Conservation (phyloP, 495 filamentous ascomycete species). For the Clavariopsis aquatica region DNA sequence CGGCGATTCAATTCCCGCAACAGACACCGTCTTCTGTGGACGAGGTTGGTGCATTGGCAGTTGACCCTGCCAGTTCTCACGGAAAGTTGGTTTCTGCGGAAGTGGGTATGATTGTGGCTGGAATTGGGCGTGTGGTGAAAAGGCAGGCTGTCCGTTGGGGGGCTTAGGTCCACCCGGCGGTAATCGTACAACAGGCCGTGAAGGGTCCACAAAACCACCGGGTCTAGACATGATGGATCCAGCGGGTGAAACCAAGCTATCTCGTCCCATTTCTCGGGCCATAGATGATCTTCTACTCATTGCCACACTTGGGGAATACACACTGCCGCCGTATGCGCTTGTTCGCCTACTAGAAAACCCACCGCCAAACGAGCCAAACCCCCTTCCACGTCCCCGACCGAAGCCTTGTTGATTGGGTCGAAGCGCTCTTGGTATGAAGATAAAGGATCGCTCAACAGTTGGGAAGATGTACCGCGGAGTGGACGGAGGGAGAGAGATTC, state of each 20-base stretch:
- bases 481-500: constrained; percentile 82
- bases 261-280: constrained; percentile 70
- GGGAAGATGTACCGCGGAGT: constrained; percentile 87
- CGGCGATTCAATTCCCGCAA: constrained; percentile 91
- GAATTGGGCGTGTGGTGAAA: constrained; percentile 47
- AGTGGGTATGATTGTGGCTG: constrained; percentile 57
- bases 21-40: constrained; percentile 90
- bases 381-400: constrained; percentile 66
- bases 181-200: constrained; percentile 81
- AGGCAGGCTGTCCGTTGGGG: constrained; percentile 10
- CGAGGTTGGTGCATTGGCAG: constrained; percentile 95
- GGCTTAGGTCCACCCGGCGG: constrained; percentile 60
- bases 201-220: constrained; percentile 57
- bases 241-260: constrained; percentile 72
- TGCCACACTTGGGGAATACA: constrained; percentile 87
- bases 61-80: constrained; percentile 71
- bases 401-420: constrained; percentile 87
- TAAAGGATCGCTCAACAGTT: constrained; percentile 84
- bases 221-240: constrained; percentile 72
- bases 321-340: constrained; percentile 77
- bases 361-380: constrained; percentile 63
- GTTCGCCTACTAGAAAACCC: constrained; percentile 71
- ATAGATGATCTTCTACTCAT: constrained; percentile 91
- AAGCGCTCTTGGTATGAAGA: constrained; percentile 94
- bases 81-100: constrained; percentile 71